Base-by-base conservation (phyloP, 495 filamentous ascomycete genomes). In the Gamarada debralockiae region DNA sequence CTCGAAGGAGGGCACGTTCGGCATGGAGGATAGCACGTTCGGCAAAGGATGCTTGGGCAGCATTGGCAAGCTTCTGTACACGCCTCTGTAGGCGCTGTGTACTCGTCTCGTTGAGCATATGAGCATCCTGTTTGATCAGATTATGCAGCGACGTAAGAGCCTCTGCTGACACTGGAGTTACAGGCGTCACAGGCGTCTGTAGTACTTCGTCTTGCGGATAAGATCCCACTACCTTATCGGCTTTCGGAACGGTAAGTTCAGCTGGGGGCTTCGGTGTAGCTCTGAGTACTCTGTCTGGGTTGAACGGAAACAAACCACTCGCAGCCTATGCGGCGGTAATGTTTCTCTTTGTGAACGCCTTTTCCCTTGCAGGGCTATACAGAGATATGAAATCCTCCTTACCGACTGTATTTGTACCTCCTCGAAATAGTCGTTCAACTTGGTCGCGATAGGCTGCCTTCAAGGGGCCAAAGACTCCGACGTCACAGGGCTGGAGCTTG, bases 301-400 rank as follows among this genome's bases (percentile, higher is more conserved):
- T 63, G 50, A 67, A 67, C 33, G 59, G 65, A 47, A 69, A 63
- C 49, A 71, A 59, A 50, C 66, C 59, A 53, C 34, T 54, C 46
- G 41, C 61, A 22, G 61, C 64, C 50, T 33, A 71, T 15, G 29
- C 66, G 3, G 67, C 59, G 17, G 7, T 56, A 31, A 70, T 71
- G 56, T 71, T 71, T 41, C 53, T 63, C 24, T 48, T 34, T 17
- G 64, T 66, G 15, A 69, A 61, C 42, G 64, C 64, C 40, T 46
- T 63, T 40, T 59, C 44, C 37, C 63, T 61, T 57, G 61, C 65
- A 43, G 58, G 63, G 38, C 53, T 53, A 54, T 69, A 69, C 24
- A 67, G 62, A 61, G 52, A 63, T 18, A 60, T 67, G 33, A 68
- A 70, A 60, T 70, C 58, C 44, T 61, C 42, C 51, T 69, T 69